These are phyloP conservation scores for Paramecium sonneborni DNA, from an alignment of 73 alveolate species.

Conservation along the genomic window DNA sequence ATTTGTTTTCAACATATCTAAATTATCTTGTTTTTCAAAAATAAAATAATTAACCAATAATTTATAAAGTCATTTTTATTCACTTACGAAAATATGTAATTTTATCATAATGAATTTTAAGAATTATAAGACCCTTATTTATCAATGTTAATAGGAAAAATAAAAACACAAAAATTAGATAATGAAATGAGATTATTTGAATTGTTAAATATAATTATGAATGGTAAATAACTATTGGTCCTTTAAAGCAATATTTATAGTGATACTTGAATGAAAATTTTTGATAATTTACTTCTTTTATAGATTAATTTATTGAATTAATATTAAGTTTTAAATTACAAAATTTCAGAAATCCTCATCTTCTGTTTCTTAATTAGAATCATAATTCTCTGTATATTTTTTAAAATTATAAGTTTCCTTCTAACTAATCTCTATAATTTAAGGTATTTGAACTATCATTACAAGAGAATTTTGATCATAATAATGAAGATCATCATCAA, in stretches of 20 bases:
- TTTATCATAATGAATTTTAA: not conserved
- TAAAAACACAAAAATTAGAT: conserved; percentile 7
- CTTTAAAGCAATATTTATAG: not conserved
- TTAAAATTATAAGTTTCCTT: not conserved
- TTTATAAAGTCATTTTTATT: not conserved
- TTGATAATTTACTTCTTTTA: not conserved
- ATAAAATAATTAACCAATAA: not conserved
- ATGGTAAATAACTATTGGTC: not conserved
- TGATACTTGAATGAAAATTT: not conserved
- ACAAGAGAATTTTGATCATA: not conserved
- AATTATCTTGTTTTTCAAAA: not conserved
- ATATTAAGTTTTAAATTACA: not conserved
- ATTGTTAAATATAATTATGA: not conserved
- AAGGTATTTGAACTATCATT: not conserved
- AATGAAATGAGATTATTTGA: not conserved
- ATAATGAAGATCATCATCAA: not conserved
- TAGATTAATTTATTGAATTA: not conserved
- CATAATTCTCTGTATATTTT: not conserved
- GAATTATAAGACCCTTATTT: not conserved
- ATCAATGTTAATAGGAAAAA: conserved; percentile 16
- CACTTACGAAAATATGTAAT: not conserved
- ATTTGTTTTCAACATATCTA: not conserved
- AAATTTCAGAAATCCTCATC: not conserved
- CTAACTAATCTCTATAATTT: not conserved
- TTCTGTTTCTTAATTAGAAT: not conserved